phyloP scores from a whole-genome alignment of 345 rosid species.

The Corchorus capsularis region DNA sequence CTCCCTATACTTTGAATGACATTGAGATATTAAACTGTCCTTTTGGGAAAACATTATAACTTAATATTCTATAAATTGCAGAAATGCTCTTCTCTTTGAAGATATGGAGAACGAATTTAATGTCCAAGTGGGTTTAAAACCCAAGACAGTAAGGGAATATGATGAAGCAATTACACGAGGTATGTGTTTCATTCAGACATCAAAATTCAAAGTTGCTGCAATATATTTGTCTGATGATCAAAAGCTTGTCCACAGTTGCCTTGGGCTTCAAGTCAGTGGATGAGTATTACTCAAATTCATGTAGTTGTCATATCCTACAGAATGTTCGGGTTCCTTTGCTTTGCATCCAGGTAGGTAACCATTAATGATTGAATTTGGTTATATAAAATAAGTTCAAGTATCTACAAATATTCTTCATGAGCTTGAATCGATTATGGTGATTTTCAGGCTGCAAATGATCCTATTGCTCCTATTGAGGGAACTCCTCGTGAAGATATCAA shows the following conservation, averaged over 20 bases:
- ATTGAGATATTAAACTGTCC: neutral
- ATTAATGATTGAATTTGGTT: neutral
- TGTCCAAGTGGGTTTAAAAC: constrained; percentile 63
- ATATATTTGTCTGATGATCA: neutral
- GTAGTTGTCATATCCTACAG: constrained; percentile 72
- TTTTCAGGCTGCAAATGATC: constrained; percentile 85
- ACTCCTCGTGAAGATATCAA: constrained; percentile 79
- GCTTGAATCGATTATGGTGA: constrained; percentile 4
- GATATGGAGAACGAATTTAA: constrained; percentile 78
- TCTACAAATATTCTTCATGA: neutral
- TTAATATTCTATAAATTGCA: constrained; percentile 22
- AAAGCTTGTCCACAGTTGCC: constrained; percentile 48
- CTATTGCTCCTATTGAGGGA: constrained; percentile 80
- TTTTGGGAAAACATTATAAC: neutral
- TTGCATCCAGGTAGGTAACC: constrained; percentile 72
- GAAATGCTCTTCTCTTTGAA: constrained; percentile 86
- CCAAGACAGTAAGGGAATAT: constrained; percentile 74
- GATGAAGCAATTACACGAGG: constrained; percentile 89
- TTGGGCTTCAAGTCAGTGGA: constrained; percentile 90
- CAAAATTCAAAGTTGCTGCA: neutral
- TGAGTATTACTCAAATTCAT: constrained; percentile 81
- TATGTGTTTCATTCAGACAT: constrained; percentile 20
- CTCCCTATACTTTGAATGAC: neutral
- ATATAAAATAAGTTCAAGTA: neutral
- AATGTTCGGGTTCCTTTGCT: constrained; percentile 70